These are phyloP conservation scores for Tarenaya hassleriana DNA, from an alignment of 345 rosid species.

Conservation along the genomic window DNA sequence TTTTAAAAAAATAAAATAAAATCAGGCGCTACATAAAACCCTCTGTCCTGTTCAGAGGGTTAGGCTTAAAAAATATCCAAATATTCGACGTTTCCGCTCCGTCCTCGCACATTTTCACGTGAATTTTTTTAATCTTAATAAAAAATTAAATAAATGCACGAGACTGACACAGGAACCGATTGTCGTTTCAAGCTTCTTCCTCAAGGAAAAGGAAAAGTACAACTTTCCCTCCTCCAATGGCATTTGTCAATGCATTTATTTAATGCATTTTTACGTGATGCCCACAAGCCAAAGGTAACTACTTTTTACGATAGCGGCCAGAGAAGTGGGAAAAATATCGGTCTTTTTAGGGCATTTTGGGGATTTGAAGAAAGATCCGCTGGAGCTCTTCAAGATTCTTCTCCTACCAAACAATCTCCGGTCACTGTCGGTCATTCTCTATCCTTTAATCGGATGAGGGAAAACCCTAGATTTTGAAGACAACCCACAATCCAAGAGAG, in stretches of 20 bases:
- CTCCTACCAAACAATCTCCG: conserved; percentile 1
- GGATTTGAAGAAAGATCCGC: neutral
- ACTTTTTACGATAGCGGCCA: neutral
- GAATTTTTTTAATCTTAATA: too few relatives aligned
- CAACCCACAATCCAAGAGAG: neutral
- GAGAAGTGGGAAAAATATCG: neutral
- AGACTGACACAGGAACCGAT: too few relatives aligned
- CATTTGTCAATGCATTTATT: conserved; percentile 12
- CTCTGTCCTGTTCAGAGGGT: too few relatives aligned
- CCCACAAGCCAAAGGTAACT: neutral
- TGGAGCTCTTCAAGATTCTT: neutral
- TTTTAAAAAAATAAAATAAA: too few relatives aligned
- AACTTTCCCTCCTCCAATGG: too few relatives aligned
- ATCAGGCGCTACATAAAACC: too few relatives aligned
- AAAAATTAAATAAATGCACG: too few relatives aligned
- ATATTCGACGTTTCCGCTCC: too few relatives aligned
- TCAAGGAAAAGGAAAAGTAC: conserved; percentile 18
- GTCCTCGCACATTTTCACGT: too few relatives aligned
- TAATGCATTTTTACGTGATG: conserved; percentile 5
- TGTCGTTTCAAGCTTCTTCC: conserved; percentile 10
- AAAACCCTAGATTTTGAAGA: neutral
- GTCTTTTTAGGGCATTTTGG: neutral
- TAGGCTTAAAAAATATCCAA: too few relatives aligned
- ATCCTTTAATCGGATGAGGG: neutral
- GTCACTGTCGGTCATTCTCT: neutral